Base-by-base conservation (phyloP, 139 green algal genomes). In the Yamagishiella unicocca region DNA sequence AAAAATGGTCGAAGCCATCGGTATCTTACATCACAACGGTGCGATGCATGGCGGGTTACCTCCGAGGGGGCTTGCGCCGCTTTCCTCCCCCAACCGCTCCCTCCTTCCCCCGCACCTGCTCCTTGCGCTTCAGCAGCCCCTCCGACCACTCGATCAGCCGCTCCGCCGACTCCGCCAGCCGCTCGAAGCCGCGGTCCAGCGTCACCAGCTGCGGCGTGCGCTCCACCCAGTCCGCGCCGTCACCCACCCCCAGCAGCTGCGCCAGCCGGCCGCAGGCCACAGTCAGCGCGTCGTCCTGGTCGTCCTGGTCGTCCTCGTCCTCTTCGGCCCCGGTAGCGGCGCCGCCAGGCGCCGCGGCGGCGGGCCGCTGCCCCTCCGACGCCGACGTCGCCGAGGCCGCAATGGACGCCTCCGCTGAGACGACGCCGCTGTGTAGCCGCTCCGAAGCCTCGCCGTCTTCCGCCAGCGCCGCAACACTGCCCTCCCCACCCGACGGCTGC, bases 101-200 rank as follows among this genome's bases (percentile, higher is more conserved):
- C 55, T 4, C 12, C 55, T 29, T 24, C 55, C n/a, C 55, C 33
- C 76, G 19, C 64, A 79, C 81, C 64, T 87, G 64, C 81, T 87
- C 66, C 64, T 87, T 87, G 31, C 64, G 40, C 64, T 19, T 12
- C 66, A 87, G 46, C 45, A 87, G 64, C n/a, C 81, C 66, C 29
- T 87, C 81, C 24, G 81, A 70, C 81, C 81, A 87, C 66, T 87
- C 64, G 14, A 73, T 46, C 62, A 87, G 31, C 45, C 64, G 64
- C 66, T 87, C 81, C 33, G 45, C 64, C 43, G 81, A 79, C 33
- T 87, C 81, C 45, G 67, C 66, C 64, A 87, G 43, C 33, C 64
- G 64, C 22, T 87, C 81, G 45, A 54, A 77, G 45, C 29, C 37
- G 62, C 43, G n/a, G 31, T 87, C 81, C 81, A 87, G 31, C 31